Evolutionary conservation across 257 asterid genomes (phyloP).

Genomic region (Scutellaria minor): DNA sequence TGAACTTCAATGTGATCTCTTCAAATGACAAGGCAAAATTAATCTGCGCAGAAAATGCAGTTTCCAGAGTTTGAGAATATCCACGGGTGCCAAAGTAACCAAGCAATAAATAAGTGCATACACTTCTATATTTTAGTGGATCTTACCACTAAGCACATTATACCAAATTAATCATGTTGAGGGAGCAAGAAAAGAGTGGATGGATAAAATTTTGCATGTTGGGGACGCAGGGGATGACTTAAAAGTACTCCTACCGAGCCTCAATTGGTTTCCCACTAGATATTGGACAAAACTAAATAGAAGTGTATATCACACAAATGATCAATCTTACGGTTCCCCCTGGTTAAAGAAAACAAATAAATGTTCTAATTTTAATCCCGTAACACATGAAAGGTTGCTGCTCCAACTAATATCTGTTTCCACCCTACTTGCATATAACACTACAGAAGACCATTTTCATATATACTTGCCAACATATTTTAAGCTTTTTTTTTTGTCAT

Average conservation of each 20-base stretch:
- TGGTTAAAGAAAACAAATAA: constrained; percentile 17
- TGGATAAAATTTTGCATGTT: constrained; percentile 10
- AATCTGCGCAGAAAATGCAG: constrained; percentile 79
- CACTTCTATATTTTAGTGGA: constrained; percentile 25
- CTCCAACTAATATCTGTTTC: constrained; percentile 18
- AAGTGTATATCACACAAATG: background rate
- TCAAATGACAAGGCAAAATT: constrained; percentile 88
- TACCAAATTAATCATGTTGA: constrained; percentile 7
- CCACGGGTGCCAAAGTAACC: constrained; percentile 27
- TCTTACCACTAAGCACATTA: constrained; percentile 25
- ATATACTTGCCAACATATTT: background rate
- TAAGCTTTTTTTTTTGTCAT: background rate
- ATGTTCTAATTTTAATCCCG: constrained; percentile 26
- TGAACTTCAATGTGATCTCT: constrained; percentile 92
- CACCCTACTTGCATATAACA: constrained; percentile 21
- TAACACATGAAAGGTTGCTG: background rate
- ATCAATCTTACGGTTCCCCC: constrained; percentile 23
- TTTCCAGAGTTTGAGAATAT: constrained; percentile 37
- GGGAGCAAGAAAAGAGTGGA: constrained; percentile 33
- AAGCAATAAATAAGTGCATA: constrained; percentile 23
- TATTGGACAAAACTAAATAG: constrained; percentile 21
- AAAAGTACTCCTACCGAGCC: constrained; percentile 13
- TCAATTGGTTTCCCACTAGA: constrained; percentile 15
- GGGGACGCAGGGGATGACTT: constrained; percentile 9
- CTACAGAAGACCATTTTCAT: constrained; percentile 8